Percentiles rank a stretch among this genome's conserved stretches.
Conservation (phyloP, 2,329 filamentous ascomycete species). For the Penicillium olsonii region DNA sequence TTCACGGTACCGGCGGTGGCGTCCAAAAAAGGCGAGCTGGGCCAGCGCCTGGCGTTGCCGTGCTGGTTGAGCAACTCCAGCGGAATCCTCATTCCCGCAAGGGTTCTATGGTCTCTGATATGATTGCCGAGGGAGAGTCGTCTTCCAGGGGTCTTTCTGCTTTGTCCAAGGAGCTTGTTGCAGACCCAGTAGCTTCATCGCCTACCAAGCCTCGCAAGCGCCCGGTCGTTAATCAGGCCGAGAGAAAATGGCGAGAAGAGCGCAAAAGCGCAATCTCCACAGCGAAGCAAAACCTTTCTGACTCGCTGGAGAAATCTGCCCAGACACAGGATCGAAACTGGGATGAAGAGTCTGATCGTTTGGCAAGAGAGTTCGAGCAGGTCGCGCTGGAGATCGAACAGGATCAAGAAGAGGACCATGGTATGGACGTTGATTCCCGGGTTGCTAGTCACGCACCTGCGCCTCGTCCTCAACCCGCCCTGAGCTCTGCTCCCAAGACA, state of each 20-base stretch:
- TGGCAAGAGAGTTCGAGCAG: constrained; percentile 45
- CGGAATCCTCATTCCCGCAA: constrained; percentile 36
- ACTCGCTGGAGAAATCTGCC: constrained; percentile 39
- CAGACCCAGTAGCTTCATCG: not conserved
- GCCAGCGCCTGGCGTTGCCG: constrained; percentile 31
- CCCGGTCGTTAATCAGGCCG: constrained; percentile 43
- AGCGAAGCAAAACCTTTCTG: constrained; percentile 37
- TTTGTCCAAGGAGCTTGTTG: constrained; percentile 15
- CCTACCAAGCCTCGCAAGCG: constrained; percentile 36
- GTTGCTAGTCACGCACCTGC: constrained; percentile 1
- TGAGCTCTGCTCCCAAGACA: constrained; percentile 25
- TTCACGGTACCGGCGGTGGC: constrained; percentile 31
- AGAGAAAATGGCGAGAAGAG: constrained; percentile 41
- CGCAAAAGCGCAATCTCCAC: constrained; percentile 35
- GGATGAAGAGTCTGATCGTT: constrained; percentile 45
- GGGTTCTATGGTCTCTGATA: constrained; percentile 35
- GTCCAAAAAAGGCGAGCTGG: constrained; percentile 38
- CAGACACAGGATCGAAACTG: constrained; percentile 38
- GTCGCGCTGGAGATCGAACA: constrained; percentile 45
- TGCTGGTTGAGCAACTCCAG: constrained; percentile 43
- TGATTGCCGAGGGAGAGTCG: constrained; percentile 21
- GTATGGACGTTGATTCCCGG: constrained; percentile 25
- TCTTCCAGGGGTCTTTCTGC: constrained; percentile 5
- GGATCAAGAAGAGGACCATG: constrained; percentile 15
- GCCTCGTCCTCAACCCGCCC: constrained; percentile 5